A percentile compares a stretch with the other conserved stretches of the same genome.
These are phyloP conservation scores for Fusarium chaquense DNA, from an alignment of 2,329 filamentous ascomycete species.

Conservation along the genomic window DNA sequence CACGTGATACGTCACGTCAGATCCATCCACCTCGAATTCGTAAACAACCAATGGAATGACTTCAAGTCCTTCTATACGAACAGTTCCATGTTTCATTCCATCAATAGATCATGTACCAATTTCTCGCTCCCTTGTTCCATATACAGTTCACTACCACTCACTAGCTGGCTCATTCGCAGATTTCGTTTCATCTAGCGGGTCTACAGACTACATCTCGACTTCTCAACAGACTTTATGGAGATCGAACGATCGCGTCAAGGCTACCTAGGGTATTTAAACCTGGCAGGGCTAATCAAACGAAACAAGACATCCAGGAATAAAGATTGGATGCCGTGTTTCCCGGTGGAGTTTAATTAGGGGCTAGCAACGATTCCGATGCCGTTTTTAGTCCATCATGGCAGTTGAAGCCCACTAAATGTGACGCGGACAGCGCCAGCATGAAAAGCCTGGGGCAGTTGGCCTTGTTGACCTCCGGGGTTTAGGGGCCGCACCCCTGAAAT, in stretches of 20 bases:
- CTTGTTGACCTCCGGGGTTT: slow-evolving; percentile 16
- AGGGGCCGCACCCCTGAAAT: slow-evolving; percentile 38
- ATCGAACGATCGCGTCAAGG: slow-evolving; percentile 37
- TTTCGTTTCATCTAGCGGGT: slow-evolving; percentile 2
- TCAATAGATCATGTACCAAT: neutral
- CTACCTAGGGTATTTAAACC: slow-evolving; percentile 23
- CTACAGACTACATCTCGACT: neutral
- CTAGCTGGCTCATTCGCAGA: neutral
- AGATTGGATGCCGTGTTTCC: slow-evolving; percentile 31
- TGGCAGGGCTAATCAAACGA: slow-evolving; percentile 39
- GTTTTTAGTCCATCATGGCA: slow-evolving; percentile 43
- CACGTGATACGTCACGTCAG: slow-evolving; percentile 38
- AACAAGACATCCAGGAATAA: slow-evolving; percentile 31
- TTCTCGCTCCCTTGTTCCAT: neutral
- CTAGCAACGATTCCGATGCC: slow-evolving; percentile 33
- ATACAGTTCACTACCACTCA: neutral
- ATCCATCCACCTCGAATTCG: neutral
- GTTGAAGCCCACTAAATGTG: slow-evolving; percentile 36
- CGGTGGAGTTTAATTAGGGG: slow-evolving; percentile 37
- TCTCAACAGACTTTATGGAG: slow-evolving; percentile 11
- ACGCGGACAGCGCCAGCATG: slow-evolving; percentile 36
- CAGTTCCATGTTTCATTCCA: slow-evolving; percentile 14
- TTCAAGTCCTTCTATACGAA: neutral
- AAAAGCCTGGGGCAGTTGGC: slow-evolving; percentile 21
- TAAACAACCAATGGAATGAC: neutral